phyloP scores from a whole-genome alignment of 2,329 filamentous ascomycete species.

The Sphaerulina vaccinii region DNA sequence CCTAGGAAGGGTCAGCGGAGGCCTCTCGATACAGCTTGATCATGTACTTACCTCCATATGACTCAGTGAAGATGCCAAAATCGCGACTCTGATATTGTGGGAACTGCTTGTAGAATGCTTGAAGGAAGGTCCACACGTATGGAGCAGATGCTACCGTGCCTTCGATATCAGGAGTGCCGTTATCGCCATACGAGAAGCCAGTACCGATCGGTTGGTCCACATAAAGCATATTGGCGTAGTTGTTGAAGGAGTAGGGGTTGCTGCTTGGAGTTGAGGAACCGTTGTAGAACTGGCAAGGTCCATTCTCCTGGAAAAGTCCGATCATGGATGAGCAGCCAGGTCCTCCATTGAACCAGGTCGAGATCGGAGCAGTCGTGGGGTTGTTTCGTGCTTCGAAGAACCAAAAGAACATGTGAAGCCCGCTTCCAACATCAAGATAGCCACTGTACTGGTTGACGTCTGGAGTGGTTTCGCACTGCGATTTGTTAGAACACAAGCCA shows the following conservation, averaged over 20 bases:
- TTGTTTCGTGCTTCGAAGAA: constrained; percentile 58
- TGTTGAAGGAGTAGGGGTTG: constrained; percentile 61
- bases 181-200: constrained; percentile 56
- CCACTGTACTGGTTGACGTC: too few relatives aligned
- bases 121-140: constrained; percentile 60
- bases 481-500: too few relatives aligned
- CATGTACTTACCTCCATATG: constrained; percentile 32
- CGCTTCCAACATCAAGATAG: constrained; percentile 49
- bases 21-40: too few relatives aligned
- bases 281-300: constrained; percentile 24
- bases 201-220: constrained; percentile 64
- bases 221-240: constrained; percentile 65
- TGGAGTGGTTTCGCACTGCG: too few relatives aligned
- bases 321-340: constrained; percentile 59
- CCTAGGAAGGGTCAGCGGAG: too few relatives aligned
- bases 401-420: constrained; percentile 55
- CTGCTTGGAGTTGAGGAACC: constrained; percentile 38
- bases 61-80: constrained; percentile 34
- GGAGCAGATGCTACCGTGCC: constrained; percentile 54
- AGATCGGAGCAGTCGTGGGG: constrained; percentile 56
- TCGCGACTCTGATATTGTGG: constrained; percentile 32
- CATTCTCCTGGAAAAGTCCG: constrained; percentile 53
- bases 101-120: constrained; percentile 63
- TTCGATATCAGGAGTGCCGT: constrained; percentile 41
- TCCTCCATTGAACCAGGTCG: constrained; percentile 61